phyloP scores from a whole-genome alignment of 768 basidiomycete species.

The Suillus lakei region DNA sequence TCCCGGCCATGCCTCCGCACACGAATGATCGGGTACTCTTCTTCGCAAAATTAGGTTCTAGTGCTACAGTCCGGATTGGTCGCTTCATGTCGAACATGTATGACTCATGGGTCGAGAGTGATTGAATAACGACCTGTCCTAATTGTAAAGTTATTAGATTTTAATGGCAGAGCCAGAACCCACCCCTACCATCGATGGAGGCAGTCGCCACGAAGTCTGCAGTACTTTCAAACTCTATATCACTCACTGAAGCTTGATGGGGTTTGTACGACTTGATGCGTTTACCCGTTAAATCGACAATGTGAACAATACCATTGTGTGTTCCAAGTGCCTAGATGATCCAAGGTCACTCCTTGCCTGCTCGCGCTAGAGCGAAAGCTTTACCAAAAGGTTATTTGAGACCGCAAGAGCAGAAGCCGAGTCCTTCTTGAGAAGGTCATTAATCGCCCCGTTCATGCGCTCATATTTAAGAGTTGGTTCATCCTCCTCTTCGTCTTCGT shows the following conservation, averaged over 20 bases:
- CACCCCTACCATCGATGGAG: constrained; percentile 83
- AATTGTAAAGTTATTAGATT: constrained; percentile 12
- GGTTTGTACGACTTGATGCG: constrained; percentile 90
- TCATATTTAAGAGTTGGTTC: constrained; percentile 94
- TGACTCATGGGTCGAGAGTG: constrained; percentile 75
- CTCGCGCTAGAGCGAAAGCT: not conserved
- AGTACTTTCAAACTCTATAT: constrained; percentile 82
- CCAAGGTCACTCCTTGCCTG: constrained; percentile 1
- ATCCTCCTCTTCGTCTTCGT: constrained; percentile 80
- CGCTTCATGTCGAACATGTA: constrained; percentile 91
- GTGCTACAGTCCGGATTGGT: constrained; percentile 86
- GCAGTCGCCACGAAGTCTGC: constrained; percentile 92
- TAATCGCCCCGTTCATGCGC: constrained; percentile 70
- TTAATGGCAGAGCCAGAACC: not conserved
- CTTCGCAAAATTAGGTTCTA: constrained; percentile 91
- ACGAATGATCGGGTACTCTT: constrained; percentile 79
- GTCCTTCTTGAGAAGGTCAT: constrained; percentile 86
- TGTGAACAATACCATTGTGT: constrained; percentile 89
- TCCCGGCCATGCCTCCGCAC: constrained; percentile 91
- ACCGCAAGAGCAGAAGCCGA: constrained; percentile 84
- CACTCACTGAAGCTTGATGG: constrained; percentile 85
- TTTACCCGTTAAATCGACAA: constrained; percentile 78
- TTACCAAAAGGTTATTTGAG: constrained; percentile 74
- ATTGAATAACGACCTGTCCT: constrained; percentile 93
- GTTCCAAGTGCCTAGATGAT: constrained; percentile 81